These are phyloP conservation scores for Thielaviopsis punctulata DNA, from an alignment of 2,329 filamentous ascomycete genomes.

Conservation along the genomic window DNA sequence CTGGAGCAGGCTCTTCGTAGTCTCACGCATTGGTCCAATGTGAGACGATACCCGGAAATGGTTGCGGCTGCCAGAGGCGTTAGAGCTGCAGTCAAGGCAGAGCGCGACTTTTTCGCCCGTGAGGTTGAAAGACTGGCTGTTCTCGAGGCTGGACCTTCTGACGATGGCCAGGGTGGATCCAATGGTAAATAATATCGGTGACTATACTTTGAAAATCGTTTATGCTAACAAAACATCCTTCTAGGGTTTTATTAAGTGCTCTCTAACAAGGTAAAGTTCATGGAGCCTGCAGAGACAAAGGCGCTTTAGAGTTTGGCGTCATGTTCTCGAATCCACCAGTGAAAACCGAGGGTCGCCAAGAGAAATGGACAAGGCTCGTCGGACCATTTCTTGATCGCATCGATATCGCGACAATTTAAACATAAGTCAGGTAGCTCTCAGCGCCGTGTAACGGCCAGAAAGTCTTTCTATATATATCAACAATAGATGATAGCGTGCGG, in stretches of 20 bases:
- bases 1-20: conserved; percentile 80
- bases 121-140: conserved; percentile 58
- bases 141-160: conserved; percentile 11
- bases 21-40: conserved; percentile 87
- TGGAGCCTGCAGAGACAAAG: no score
- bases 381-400: no score
- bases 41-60: conserved; percentile 63
- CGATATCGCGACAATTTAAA: no score
- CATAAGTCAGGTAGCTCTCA: no score
- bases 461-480: no score
- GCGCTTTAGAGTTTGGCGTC: no score
- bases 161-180: conserved; percentile 3
- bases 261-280: no score
- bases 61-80: conserved; percentile 38
- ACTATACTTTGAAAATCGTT: not conserved
- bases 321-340: no score
- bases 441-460: no score
- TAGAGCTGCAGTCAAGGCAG: conserved; percentile 5
- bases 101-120: conserved; percentile 63
- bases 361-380: no score
- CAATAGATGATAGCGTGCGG: no score
- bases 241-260: conserved; percentile 3
- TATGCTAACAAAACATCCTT: not conserved
- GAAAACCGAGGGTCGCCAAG: no score
- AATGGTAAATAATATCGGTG: not conserved